A percentile compares a stretch with the other conserved stretches of the same genome.
phyloP scores from a whole-genome alignment of 352 stramenopile genomes.

The Pythium rhizo-oryzae region DNA sequence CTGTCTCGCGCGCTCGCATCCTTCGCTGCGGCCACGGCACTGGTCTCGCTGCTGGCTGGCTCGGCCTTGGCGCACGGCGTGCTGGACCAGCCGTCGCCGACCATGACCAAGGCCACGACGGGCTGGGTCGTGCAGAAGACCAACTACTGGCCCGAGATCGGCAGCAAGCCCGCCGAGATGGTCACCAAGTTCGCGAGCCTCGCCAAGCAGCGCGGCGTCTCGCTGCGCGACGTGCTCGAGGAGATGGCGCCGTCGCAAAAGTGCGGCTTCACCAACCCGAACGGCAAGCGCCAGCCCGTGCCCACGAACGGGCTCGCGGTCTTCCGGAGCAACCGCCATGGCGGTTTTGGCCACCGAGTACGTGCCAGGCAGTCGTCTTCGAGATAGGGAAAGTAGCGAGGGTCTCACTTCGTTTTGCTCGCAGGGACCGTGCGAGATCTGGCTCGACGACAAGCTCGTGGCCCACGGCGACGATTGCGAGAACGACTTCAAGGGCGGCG shows the following conservation, averaged over 20 bases:
- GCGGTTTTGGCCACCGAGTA: conserved; percentile 37
- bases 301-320: conserved; percentile 34
- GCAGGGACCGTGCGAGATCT: conserved; percentile 48
- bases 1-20: neutral
- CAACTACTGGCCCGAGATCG: conserved; percentile 39
- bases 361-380: neutral
- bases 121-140: conserved; percentile 28
- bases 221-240: conserved; percentile 37
- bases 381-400: neutral
- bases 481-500: conserved; percentile 32
- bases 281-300: conserved; percentile 36
- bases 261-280: conserved; percentile 37
- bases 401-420: neutral
- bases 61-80: conserved; percentile 23
- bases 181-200: conserved; percentile 34
- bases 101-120: conserved; percentile 16
- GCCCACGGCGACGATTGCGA: conserved; percentile 41
- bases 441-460: conserved; percentile 35
- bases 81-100: conserved; percentile 26
- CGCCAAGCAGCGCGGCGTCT: conserved; percentile 34
- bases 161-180: conserved; percentile 31
- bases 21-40: neutral
- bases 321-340: conserved; percentile 36
- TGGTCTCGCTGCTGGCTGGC: neutral
- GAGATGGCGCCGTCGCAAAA: conserved; percentile 34